Evolutionary conservation across 1,284 basidiomycete genomes (phyloP), one percentile per base, ranked within the genome.

Genomic region (Cutaneotrichosporon arboriforme): DNA sequence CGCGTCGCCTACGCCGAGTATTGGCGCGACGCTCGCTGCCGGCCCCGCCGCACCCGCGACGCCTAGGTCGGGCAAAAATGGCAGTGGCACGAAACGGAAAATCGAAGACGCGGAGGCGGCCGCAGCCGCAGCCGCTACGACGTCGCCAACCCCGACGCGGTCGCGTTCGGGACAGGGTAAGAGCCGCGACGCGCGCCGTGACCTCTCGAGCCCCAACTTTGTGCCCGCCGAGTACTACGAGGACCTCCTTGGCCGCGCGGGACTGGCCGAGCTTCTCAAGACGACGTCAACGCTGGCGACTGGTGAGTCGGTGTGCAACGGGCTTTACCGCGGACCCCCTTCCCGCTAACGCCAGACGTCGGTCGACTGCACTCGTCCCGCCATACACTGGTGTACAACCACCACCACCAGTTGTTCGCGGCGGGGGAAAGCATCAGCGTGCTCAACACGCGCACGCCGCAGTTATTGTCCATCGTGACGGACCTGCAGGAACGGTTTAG

Each of bases 351-450:
- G 13, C 4, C 51, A 73, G 74, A 76, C 46, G 64, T 73, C 33
- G 65, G 67, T 22, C 64, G 67, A 37, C 59, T 76, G 36, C 65
- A 74, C 49, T 66, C 66, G 2, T 70, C 72, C 4, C 55, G 72
- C 31, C 70, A 76, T 54, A 63, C 64, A 31, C 58, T 76, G 8
- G 74, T 76, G 15, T 76, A 76, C 58, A 74, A 76, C 50, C 74
- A 76, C 53, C 74, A 76, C 61, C 71, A 74, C 56, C 71, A 76
- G 68, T 66, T 76, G 8, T 76, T 76, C 59, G 59, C 59, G 31
- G 74, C 74, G 1, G 72, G 72, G 14, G 70, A 74, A 51, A 72
- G 72, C 1, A 76, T 76, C 38, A 63, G 67, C n/a, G 51, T 61
- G 23, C 61, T 76, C 21, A 74, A 75, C 52, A 65, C 67, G 9